phyloP scores from a whole-genome alignment of 306 rosid species.

The Amphicarpaea edgeworthii region DNA sequence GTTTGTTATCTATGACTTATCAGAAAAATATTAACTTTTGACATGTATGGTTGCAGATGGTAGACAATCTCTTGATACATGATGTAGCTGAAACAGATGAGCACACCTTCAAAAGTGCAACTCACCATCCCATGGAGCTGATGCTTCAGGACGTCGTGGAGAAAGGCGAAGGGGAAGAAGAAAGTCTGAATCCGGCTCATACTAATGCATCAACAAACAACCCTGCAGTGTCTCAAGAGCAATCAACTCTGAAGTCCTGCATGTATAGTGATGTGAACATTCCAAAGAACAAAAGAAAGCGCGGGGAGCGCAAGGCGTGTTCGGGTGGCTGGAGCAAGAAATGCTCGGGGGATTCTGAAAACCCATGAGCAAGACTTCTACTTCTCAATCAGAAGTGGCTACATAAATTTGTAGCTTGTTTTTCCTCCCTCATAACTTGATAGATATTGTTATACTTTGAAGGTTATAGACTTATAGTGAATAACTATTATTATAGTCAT shows the following conservation, averaged over 20 bases:
- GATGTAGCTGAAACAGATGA: constrained; percentile 65
- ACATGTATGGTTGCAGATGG: constrained; percentile 61
- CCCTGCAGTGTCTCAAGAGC: constrained; percentile 55
- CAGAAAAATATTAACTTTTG: constrained; percentile 27
- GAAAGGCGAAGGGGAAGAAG: constrained; percentile 57
- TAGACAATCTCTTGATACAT: constrained; percentile 66
- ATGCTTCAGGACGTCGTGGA: constrained; percentile 49
- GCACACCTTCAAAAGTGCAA: constrained; percentile 35
- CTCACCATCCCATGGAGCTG: constrained; percentile 42
- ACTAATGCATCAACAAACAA: constrained; percentile 39
- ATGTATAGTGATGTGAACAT: constrained; percentile 63
- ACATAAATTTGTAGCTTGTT: constrained; percentile 10
- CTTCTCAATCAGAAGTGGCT: constrained; percentile 5
- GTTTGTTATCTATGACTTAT: neutral
- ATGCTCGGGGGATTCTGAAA: constrained; percentile 74
- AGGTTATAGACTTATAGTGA: constrained; percentile 12
- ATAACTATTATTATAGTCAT: constrained; percentile 12
- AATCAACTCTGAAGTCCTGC: constrained; percentile 62
- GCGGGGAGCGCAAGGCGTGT: constrained; percentile 91
- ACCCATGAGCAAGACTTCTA: constrained; percentile 55
- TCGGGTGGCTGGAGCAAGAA: constrained; percentile 81
- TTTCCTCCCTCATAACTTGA: constrained; percentile 16
- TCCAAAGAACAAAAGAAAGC: constrained; percentile 73
- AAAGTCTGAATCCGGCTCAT: constrained; percentile 47
- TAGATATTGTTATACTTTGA: neutral